Conservation (phyloP, 176 grass and related monocot genomes). For the Aechmea fasciata region DNA sequence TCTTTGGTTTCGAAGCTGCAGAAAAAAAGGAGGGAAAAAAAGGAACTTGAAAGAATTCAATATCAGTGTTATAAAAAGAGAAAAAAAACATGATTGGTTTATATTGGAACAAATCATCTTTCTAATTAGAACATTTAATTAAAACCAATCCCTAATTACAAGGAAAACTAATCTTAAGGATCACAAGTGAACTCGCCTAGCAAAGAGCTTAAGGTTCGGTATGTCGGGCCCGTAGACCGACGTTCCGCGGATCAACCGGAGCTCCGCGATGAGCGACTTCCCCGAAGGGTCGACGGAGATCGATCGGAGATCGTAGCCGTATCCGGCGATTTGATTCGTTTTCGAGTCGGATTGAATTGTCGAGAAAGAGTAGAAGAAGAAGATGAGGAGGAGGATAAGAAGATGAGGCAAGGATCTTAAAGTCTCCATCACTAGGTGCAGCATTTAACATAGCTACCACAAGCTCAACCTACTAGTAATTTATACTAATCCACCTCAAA, state of each 20-base stretch:
- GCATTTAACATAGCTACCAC: background rate
- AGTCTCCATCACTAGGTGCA: background rate
- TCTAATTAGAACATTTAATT: too few species aligned
- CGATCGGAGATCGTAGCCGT: constrained; percentile 41
- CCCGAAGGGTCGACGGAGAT: background rate
- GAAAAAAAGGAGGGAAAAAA: background rate
- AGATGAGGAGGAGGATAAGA: constrained; percentile 2
- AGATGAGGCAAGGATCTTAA: constrained; percentile 9
- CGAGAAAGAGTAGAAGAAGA: background rate
- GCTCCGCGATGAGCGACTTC: constrained; percentile 29
- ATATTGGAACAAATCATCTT: too few species aligned
- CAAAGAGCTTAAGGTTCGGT: constrained; percentile 34
- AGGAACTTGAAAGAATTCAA: too few species aligned
- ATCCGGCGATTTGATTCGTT: background rate
- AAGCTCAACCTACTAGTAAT: too few species aligned
- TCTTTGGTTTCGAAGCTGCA: constrained; percentile 57
- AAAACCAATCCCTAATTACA: too few species aligned
- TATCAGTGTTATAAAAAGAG: too few species aligned
- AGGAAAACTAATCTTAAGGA: background rate
- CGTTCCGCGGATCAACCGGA: constrained; percentile 33
- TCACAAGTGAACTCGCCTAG: constrained; percentile 33
- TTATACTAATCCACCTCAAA: too few species aligned
- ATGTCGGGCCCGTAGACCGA: constrained; percentile 32
- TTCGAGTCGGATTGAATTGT: background rate
- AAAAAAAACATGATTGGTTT: too few species aligned